Evolutionary conservation across 176 grass and related monocot species (phyloP), one percentile per base, ranked within the genome.

Genomic region (Aegilops sharonensis): DNA sequence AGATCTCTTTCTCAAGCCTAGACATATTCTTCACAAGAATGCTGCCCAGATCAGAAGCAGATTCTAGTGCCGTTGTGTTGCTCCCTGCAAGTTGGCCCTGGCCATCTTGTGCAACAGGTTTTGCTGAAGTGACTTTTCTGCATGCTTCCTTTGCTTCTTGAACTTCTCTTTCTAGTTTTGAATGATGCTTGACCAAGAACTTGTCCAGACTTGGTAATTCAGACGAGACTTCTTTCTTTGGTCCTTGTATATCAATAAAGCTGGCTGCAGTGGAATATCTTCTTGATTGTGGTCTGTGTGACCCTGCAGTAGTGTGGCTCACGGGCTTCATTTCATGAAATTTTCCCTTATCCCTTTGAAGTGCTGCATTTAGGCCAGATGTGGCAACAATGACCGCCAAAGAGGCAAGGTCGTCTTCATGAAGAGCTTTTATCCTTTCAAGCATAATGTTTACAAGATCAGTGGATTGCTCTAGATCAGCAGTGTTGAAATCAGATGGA

Each of bases 341-440:
- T 81, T 91, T 89, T 12, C 74, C 77, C 73, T 63, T 70, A 8
- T 98, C 91, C 83, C 83, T 91, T 84, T 92, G 87, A 86, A 99
- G 92, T 35, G 83, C 89, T 45, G 92, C 92, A 81, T 93, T 99
- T 25, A 99, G 86, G 23, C 94, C 97, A 87, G 92, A 92, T 20
- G 97, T 97, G 74, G 97, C 97, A 21, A 99, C 94, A 80, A 99
- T 94, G 67, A 96, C 82, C 72, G 92, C 92, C 32, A 99, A 85
- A 88, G 97, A 96, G 69, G 92, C 75, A 81, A 99, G 90, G 63
- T 99, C 90, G 21, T 97, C 89, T 89, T 94, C 94, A 78, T 85
- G 81, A 62, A 99, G 89, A 84, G 87, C 85, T 85, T 99, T 96
- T 54, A 96, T 73, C 80, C 92, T 90, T 59, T 88, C 83, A 77